Evolutionary conservation across 2,329 filamentous ascomycete genomes (phyloP).

Genomic region (Drechslerella stenobrocha): DNA sequence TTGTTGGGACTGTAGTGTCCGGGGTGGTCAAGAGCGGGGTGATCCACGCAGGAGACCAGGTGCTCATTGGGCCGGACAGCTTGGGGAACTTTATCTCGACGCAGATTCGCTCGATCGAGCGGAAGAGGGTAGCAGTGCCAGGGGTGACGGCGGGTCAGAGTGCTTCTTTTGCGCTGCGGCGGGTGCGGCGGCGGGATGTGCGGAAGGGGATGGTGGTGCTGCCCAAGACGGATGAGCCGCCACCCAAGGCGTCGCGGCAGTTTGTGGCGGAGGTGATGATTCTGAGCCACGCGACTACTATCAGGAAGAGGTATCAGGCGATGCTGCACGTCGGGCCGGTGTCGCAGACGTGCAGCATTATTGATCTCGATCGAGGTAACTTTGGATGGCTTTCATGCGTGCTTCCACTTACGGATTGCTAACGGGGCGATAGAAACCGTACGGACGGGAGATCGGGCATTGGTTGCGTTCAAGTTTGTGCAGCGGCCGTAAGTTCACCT

Average conservation of each 20-base stretch:
- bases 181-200: conserved; percentile 85
- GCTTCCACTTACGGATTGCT: background rate
- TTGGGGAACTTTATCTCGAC: conserved; percentile 87
- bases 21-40: conserved; percentile 75
- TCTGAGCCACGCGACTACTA: conserved; percentile 92
- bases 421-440: conserved; percentile 65
- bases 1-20: conserved; percentile 92
- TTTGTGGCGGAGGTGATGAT: conserved; percentile 89
- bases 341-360: conserved; percentile 93
- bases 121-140: conserved; percentile 86
- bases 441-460: conserved; percentile 88
- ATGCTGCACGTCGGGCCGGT: conserved; percentile 97
- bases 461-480: conserved; percentile 91
- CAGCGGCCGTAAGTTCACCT: conserved; percentile 67
- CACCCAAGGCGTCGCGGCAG: conserved; percentile 71
- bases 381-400: conserved; percentile 1
- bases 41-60: conserved; percentile 83
- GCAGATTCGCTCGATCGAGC: conserved; percentile 86
- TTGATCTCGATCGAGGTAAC: conserved; percentile 85
- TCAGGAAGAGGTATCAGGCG: conserved; percentile 94
- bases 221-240: conserved; percentile 73
- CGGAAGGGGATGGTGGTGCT: conserved; percentile 98
- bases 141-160: conserved; percentile 89
- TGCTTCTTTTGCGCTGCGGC: conserved; percentile 85
- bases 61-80: conserved; percentile 86